A percentile compares a stretch with the other conserved stretches of the same genome.
Conservation (phyloP, 2,329 filamentous ascomycete genomes). For the Xylaria digitata region DNA sequence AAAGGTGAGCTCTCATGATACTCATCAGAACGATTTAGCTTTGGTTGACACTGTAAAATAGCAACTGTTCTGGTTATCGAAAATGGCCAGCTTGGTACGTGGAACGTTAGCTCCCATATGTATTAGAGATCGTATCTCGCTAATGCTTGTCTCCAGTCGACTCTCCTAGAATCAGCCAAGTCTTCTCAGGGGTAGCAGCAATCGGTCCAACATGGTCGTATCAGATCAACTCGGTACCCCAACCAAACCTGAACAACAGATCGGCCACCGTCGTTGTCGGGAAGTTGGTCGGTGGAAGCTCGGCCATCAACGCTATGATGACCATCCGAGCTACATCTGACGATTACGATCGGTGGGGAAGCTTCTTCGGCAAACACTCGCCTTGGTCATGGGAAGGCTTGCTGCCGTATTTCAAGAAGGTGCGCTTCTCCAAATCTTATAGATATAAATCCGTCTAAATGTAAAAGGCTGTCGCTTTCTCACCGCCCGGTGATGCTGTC, state of each 20-base stretch:
- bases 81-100: conserved; percentile 45
- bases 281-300: conserved; percentile 47
- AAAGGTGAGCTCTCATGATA: conserved; percentile 39
- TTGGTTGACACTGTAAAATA: conserved; percentile 11
- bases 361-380: conserved; percentile 47
- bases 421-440: conserved; percentile 15
- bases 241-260: conserved; percentile 43
- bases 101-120: background rate
- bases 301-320: conserved; percentile 49
- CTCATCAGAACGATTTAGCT: background rate
- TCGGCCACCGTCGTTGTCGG: conserved; percentile 42
- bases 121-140: background rate
- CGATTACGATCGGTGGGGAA: conserved; percentile 52
- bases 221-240: conserved; percentile 46
- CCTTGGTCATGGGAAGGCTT: conserved; percentile 50
- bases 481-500: conserved; percentile 41
- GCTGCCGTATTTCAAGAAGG: conserved; percentile 51
- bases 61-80: conserved; percentile 48
- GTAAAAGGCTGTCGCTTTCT: conserved; percentile 39
- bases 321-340: conserved; percentile 46
- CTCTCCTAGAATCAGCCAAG: conserved; percentile 44
- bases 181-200: conserved; percentile 43
- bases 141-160: conserved; percentile 40
- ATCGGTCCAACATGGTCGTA: conserved; percentile 44
- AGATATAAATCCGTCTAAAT: background rate